Base-by-base conservation (phyloP, 495 filamentous ascomycete species). In the Talaromyces trachyspermus region DNA sequence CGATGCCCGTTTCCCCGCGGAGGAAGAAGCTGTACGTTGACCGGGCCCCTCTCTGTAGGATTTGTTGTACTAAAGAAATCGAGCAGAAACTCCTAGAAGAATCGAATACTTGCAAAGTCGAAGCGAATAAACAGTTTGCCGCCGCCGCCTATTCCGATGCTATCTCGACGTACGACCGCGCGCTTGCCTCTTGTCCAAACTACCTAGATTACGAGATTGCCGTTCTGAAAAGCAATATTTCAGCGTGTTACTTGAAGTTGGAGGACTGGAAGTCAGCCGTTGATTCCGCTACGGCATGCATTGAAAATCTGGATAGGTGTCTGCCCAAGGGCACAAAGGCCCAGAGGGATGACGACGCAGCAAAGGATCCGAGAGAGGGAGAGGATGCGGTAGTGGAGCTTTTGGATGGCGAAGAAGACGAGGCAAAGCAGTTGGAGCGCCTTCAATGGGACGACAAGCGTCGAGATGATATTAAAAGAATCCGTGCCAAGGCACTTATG, bases 191-290 rank as follows among this genome's bases (percentile, higher is more conserved):
- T 15, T 92, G 86, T 50, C 92, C 92, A 2, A 85, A 78, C 53
- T 95, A 95, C 59, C 79, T 96, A 26, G 85, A 92, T 52, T 92
- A 86, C 68, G 89, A 95, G 57, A 71, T 91, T 54, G 89, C 92
- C 17, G 86, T 95, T 9, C 73, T 96, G 10, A 81, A 80, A 25
- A 85, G 81, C 64, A 97, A 97, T 68, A 80, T 95, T 49, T 75
- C 91, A 3, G 92, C 89, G n/a, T 95, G 88, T 58, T 82, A 95
- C 50, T 58, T 96, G 50, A 94, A 94, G 60, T 70, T 95, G 2
- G 74, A 82, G 38, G 85, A 91, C 49, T 95, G 89, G 83, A 92
- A 92, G 51, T 81, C 83, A 7, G 86, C 88, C 5, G 72, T 90
- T 33, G 82, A 83, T 24, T 68, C 76, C 15, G 91, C 92, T 11